phyloP scores from a whole-genome alignment of 177 flowering plant species.

The Vitis hybrid region DNA sequence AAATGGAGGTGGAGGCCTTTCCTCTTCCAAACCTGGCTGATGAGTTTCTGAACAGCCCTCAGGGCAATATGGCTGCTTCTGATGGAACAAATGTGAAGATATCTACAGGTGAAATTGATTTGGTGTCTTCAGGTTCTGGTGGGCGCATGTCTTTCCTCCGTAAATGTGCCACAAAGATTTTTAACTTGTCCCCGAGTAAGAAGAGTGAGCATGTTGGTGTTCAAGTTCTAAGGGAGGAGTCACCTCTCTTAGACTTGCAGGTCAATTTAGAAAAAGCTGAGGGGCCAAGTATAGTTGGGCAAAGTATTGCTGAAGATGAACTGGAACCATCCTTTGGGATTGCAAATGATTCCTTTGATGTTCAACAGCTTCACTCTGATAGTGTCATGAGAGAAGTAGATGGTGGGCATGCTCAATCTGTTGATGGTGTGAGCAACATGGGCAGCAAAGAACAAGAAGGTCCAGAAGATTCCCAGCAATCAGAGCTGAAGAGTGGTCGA shows the following conservation, averaged over 20 bases:
- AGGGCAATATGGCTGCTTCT: constrained; percentile 18
- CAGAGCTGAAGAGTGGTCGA: constrained; percentile 32
- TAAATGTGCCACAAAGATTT: constrained; percentile 63
- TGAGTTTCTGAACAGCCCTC: constrained; percentile 21
- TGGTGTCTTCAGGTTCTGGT: constrained; percentile 25
- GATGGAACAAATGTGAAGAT: constrained; percentile 12
- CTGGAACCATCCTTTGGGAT: constrained; percentile 23
- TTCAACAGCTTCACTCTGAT: constrained; percentile 26
- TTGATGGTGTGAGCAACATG: constrained; percentile 37
- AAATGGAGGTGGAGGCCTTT: constrained; percentile 28
- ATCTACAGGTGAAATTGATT: constrained; percentile 26
- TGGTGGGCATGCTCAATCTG: constrained; percentile 27
- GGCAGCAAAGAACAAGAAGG: constrained; percentile 27
- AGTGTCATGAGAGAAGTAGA: constrained; percentile 20
- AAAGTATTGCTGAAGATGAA: constrained; percentile 22
- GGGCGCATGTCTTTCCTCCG: constrained; percentile 58
- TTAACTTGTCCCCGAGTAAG: constrained; percentile 59
- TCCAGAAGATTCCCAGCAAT: constrained; percentile 55
- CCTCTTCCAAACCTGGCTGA: constrained; percentile 35
- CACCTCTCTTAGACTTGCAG: constrained; percentile 3
- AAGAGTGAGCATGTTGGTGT: constrained; percentile 28
- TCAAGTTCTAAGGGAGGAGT: constrained; percentile 10
- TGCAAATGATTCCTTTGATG: constrained; percentile 28
- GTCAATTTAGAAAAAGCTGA: constrained; percentile 5
- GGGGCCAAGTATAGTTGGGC: constrained; percentile 5